Base-by-base conservation (phyloP, 768 basidiomycete genomes). In the Hygrophoropsis aurantiaca region DNA sequence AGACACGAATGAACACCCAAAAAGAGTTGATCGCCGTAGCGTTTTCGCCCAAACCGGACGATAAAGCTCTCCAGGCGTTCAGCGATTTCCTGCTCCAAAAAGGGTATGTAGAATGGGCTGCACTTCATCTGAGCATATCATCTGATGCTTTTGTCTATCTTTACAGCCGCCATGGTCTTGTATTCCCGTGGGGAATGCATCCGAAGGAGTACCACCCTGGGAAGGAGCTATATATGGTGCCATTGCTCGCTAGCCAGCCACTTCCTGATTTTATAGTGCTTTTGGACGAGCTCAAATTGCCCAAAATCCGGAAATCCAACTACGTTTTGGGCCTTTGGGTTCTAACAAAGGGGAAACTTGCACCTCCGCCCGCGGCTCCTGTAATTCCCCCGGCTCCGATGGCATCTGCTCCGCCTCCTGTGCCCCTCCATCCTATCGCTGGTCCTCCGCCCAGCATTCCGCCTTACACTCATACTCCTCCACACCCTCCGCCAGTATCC, bases 231-330 rank as follows among this genome's bases (percentile, higher is more conserved):
- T 95, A 95, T 57, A 79, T 94, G 54, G 77, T 94, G 15, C 93
- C 93, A 2, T 67, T 95, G 13, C 70, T 75, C 18, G 74, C 85
- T 19, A 74, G 67, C 23, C 77, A 85, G 41, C 74, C 83, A 0
- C 67, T 94, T 2, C 93, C 93, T 1, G 93, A 94, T 49, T 94
- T 83, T 57, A 76, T 94, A 54, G 90, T 93, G 56, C 72, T 94
- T 2, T 65, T 93, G 39, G 92, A 94, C 54, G 75, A 87, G 21
- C 74, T 92, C 38, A 74, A 73, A 47, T 63, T 95, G 2, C 87
- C 90, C 11, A 81, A 78, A 55, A 59, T 68, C 9, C 77, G 92
- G 23, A 75, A 64, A n/a, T 61, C 68, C 2, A 80, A 90, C 59
- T 82, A 82, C 50, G 74, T 95, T 32, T 70, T 95, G 36, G 88